phyloP scores from a whole-genome alignment of 2,329 filamentous ascomycete species.

The Aureobasidium sp. region DNA sequence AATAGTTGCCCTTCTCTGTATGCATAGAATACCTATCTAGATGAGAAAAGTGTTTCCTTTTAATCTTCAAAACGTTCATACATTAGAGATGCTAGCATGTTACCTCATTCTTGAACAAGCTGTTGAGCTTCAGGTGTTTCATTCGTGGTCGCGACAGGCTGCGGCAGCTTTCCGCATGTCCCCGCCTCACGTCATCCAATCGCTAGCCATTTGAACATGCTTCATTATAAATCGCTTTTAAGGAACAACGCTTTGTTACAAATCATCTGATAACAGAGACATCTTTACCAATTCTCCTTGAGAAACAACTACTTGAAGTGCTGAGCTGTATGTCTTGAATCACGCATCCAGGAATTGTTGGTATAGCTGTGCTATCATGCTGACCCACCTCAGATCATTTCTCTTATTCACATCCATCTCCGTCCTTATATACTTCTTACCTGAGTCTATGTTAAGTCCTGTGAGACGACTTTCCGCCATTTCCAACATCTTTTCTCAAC shows the following conservation, averaged over 20 bases:
- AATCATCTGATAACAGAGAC: neutral
- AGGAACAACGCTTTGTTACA: neutral
- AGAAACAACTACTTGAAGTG: neutral
- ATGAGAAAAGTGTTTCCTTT: conserved; percentile 7
- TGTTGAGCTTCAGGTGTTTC: neutral
- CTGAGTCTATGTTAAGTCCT: neutral
- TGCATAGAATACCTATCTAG: conserved; percentile 5
- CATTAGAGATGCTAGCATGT: neutral
- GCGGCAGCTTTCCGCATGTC: conserved; percentile 3
- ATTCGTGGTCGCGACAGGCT: neutral
- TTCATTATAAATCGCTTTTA: neutral
- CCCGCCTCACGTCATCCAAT: neutral
- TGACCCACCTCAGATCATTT: neutral
- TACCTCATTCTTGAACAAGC: too few relatives aligned
- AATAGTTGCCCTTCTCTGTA: conserved; percentile 5
- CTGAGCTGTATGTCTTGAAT: too few relatives aligned
- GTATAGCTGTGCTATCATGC: neutral
- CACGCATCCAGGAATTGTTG: neutral
- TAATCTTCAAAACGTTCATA: neutral
- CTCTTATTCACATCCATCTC: neutral
- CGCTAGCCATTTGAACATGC: neutral
- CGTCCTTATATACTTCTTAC: neutral
- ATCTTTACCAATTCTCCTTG: neutral
- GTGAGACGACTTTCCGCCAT: neutral
- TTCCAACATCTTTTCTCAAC: neutral